These are phyloP conservation scores for Pseudogymnoascus sp. DNA, from an alignment of 2,329 filamentous ascomycete species.

Conservation along the genomic window DNA sequence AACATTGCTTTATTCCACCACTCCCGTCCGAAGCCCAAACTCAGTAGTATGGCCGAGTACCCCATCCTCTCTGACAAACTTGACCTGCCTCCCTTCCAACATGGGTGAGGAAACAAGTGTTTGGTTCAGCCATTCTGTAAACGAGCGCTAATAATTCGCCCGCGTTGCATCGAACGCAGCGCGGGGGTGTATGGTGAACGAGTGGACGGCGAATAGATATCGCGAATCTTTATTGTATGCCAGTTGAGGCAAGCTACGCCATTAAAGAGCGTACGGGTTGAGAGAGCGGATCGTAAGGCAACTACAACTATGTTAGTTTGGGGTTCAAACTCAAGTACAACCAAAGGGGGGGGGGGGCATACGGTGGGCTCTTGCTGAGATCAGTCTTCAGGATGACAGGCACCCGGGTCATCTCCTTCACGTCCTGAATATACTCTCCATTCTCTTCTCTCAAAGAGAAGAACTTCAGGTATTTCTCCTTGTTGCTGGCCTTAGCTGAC, in stretches of 20 bases:
- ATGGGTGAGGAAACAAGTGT: background rate
- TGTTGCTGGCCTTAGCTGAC: conserved; percentile 67
- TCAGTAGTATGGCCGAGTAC: background rate
- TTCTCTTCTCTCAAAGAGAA: conserved; percentile 87
- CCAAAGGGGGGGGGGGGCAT: conserved; percentile 47
- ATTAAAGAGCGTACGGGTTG: conserved; percentile 64
- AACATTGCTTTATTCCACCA: conserved; percentile 6
- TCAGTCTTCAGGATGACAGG: conserved; percentile 99
- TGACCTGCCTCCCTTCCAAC: background rate
- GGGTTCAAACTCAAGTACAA: conserved; percentile 29
- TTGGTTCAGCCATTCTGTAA: conserved; percentile 2
- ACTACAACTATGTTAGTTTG: conserved; percentile 33
- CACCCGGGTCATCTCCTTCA: conserved; percentile 93
- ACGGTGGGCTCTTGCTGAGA: conserved; percentile 97
- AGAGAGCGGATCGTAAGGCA: conserved; percentile 77
- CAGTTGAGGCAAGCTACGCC: background rate
- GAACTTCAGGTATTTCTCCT: conserved; percentile 89
- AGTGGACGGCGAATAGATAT: background rate
- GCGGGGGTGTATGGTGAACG: conserved; percentile 5
- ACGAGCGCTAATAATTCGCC: conserved; percentile 6
- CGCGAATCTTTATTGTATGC: background rate
- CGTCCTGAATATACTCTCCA: conserved; percentile 95
- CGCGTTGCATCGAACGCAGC: background rate
- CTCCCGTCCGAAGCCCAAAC: background rate
- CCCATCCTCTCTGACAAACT: background rate